Evolutionary conservation across 2,329 filamentous ascomycete genomes (phyloP).

Genomic region (Colletotrichum higginsianum): DNA sequence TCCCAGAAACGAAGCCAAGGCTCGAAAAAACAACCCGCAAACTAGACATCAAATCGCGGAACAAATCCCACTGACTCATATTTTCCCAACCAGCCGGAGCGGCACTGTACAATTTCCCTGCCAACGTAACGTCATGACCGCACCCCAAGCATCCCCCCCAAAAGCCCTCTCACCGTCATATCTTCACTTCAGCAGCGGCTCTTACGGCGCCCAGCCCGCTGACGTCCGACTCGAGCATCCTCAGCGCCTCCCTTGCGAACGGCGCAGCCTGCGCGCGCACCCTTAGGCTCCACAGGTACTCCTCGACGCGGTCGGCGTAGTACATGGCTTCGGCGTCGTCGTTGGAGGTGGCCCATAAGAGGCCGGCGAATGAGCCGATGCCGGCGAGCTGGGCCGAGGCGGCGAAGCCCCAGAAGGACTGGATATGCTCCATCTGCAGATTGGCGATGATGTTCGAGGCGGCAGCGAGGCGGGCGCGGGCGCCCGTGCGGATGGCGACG

Average conservation of each 20-base stretch:
- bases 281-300: conserved; percentile 59
- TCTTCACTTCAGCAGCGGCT: conserved; percentile 41
- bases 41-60: not conserved
- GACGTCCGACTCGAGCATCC: conserved; percentile 53
- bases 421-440: conserved; percentile 61
- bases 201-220: conserved; percentile 39
- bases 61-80: too few relatives aligned
- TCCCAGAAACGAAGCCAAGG: conserved; percentile 4
- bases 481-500: conserved; percentile 54
- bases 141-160: not conserved
- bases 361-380: conserved; percentile 58
- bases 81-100: not conserved
- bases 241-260: conserved; percentile 57
- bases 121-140: not conserved
- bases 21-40: not conserved
- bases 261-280: conserved; percentile 56
- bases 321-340: conserved; percentile 56
- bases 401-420: conserved; percentile 62
- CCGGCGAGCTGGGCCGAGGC: conserved; percentile 60
- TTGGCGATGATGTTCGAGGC: conserved; percentile 59
- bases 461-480: conserved; percentile 55
- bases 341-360: conserved; percentile 58
- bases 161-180: conserved; percentile 9
- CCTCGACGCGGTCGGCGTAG: conserved; percentile 56
- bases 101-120: not conserved